Percentiles rank a stretch among this genome's conserved stretches.
phyloP scores from a whole-genome alignment of 805 yeast genomes.

The Suhomyces emberorum region DNA sequence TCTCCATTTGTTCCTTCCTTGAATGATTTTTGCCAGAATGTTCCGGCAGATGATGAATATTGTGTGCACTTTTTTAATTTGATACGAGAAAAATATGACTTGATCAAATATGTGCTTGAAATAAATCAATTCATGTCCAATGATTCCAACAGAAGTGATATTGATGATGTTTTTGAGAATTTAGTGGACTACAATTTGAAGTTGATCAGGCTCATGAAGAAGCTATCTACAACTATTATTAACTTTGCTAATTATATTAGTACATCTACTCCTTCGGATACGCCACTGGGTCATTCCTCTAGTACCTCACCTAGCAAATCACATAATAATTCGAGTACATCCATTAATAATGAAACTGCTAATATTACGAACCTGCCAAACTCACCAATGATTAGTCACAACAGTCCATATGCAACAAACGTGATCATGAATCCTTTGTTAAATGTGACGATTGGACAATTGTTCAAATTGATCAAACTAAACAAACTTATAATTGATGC shows the following conservation, averaged over 20 bases:
- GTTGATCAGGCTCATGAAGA: constrained; percentile 36
- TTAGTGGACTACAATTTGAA: constrained; percentile 38
- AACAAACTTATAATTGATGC: constrained; percentile 35
- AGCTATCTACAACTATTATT: constrained; percentile 25
- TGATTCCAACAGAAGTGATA: constrained; percentile 7
- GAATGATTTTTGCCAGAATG: neutral
- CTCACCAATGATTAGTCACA: constrained; percentile 4
- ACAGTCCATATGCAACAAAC: neutral
- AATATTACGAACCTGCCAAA: neutral
- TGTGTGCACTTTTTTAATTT: constrained; percentile 23
- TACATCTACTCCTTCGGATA: constrained; percentile 12
- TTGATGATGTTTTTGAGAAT: constrained; percentile 24
- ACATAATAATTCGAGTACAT: constrained; percentile 1
- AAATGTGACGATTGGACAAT: constrained; percentile 32
- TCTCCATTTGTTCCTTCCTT: neutral
- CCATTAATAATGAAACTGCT: neutral
- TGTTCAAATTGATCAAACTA: constrained; percentile 33
- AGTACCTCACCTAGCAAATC: neutral
- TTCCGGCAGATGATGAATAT: constrained; percentile 3
- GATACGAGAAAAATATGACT: constrained; percentile 33
- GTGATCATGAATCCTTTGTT: constrained; percentile 27
- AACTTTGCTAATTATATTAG: constrained; percentile 29
- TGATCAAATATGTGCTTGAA: constrained; percentile 36
- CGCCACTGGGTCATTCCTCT: neutral
- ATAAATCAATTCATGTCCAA: constrained; percentile 12